A percentile compares a stretch with the other conserved stretches of the same genome.
phyloP scores from a whole-genome alignment of 352 stramenopile genomes.

The Phytophthora fragariaefolia region DNA sequence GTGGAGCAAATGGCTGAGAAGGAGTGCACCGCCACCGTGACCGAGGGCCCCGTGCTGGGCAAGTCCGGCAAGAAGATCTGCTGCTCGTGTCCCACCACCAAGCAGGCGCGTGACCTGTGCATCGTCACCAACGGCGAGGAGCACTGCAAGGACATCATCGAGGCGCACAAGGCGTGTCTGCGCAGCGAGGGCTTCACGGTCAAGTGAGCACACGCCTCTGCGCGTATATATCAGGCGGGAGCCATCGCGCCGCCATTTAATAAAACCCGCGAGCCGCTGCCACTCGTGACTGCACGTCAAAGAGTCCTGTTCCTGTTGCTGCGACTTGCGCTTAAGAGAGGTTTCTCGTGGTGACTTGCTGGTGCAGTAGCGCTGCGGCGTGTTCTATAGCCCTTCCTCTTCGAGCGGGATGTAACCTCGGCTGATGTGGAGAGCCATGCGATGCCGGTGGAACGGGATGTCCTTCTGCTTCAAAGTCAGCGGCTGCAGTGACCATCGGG shows the following conservation, averaged over 20 bases:
- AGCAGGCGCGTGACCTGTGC: constrained; percentile 93
- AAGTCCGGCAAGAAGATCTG: constrained; percentile 99
- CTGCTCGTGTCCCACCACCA: constrained; percentile 98
- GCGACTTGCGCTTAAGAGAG: neutral
- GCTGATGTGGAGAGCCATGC: constrained; percentile 81
- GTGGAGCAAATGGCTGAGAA: constrained; percentile 58
- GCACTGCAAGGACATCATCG: constrained; percentile 95
- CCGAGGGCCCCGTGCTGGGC: constrained; percentile 61
- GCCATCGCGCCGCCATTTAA: constrained; percentile 22
- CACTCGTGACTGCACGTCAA: neutral
- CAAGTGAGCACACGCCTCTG: constrained; percentile 55
- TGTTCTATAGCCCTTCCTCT: constrained; percentile 62
- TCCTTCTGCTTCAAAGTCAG: constrained; percentile 81
- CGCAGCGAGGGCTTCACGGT: constrained; percentile 96
- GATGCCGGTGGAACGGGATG: constrained; percentile 85
- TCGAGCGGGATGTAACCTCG: constrained; percentile 68
- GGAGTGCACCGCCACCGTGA: constrained; percentile 32
- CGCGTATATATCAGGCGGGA: constrained; percentile 41
- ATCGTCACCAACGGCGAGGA: constrained; percentile 93
- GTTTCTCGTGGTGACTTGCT: neutral
- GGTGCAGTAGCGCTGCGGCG: neutral
- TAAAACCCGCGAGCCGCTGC: constrained; percentile 9
- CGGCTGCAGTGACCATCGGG: too few relatives aligned
- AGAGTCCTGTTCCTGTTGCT: constrained; percentile 5
- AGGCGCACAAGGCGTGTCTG: constrained; percentile 97